Percentiles rank a stretch among this genome's conserved stretches.
Conservation (phyloP, 768 basidiomycete genomes). For the Pulveroboletus sp. region DNA sequence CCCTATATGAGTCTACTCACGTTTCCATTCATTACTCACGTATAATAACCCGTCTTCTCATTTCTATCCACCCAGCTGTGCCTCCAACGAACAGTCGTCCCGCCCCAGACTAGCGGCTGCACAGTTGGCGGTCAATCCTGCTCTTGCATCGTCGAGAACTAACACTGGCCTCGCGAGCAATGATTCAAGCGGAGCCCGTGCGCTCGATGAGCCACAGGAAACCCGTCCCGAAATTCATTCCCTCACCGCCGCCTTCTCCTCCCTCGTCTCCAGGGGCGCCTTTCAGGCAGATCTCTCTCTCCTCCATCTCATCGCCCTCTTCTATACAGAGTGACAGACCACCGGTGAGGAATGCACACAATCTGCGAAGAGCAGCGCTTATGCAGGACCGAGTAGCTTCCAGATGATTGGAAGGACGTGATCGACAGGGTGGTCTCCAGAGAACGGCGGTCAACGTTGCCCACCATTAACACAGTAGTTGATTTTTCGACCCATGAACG, state of each 20-base stretch:
- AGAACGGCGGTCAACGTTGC: conserved; percentile 29
- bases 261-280: conserved; percentile 33
- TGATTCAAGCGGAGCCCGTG: conserved; percentile 27
- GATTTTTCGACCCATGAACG: conserved; percentile 26
- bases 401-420: conserved; percentile 34
- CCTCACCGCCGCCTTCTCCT: conserved; percentile 50
- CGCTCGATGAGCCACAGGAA: conserved; percentile 61
- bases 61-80: conserved; percentile 25
- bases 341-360: conserved; percentile 23
- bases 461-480: conserved; percentile 31
- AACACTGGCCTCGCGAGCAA: conserved; percentile 8
- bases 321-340: conserved; percentile 24
- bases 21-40: conserved; percentile 24
- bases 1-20: conserved; percentile 29
- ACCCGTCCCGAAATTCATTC: conserved; percentile 63
- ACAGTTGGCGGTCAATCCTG: conserved; percentile 10
- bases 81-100: conserved; percentile 15
- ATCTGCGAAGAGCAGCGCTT: conserved; percentile 3
- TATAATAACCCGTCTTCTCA: conserved; percentile 29
- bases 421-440: conserved; percentile 31
- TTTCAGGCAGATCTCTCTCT: conserved; percentile 30
- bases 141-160: conserved; percentile 7
- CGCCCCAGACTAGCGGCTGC: conserved; percentile 9
- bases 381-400: conserved; percentile 21
- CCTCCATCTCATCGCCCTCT: conserved; percentile 21